These are phyloP conservation scores for Phytophthora aleatoria DNA, from an alignment of 352 stramenopile species.

Conservation along the genomic window DNA sequence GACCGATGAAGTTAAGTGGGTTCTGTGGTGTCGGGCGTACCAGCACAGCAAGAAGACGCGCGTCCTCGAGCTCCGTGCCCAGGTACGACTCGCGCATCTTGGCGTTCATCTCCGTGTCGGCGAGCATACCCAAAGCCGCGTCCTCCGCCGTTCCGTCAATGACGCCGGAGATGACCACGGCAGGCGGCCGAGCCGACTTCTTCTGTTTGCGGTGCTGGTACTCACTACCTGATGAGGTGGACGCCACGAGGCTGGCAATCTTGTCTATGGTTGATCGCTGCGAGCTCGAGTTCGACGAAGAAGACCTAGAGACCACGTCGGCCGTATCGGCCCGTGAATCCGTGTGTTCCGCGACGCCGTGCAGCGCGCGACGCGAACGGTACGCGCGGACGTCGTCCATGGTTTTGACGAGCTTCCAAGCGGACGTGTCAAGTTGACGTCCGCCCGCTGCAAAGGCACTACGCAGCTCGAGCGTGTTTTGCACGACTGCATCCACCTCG, in stretches of 20 bases:
- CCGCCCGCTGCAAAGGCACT: slow-evolving; percentile 37
- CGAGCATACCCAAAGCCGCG: slow-evolving; percentile 42
- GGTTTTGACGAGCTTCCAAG: slow-evolving; percentile 49
- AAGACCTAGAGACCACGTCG: slow-evolving; percentile 30
- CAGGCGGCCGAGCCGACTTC: slow-evolving; percentile 34
- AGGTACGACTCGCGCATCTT: slow-evolving; percentile 47
- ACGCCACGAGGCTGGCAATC: slow-evolving; percentile 27
- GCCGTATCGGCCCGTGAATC: slow-evolving; percentile 28
- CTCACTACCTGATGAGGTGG: slow-evolving; percentile 27
- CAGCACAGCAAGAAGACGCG: slow-evolving; percentile 42
- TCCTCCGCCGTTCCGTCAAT: slow-evolving; percentile 48
- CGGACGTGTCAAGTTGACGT: slow-evolving; percentile 36
- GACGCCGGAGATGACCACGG: slow-evolving; percentile 38
- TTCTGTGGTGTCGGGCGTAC: slow-evolving; percentile 30
- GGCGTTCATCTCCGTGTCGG: slow-evolving; percentile 44
- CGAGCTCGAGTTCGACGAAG: slow-evolving; percentile 32
- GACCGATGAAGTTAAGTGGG: slow-evolving; percentile 45
- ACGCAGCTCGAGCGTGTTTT: slow-evolving; percentile 38
- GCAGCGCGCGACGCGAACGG: slow-evolving; percentile 35
- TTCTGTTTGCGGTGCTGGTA: slow-evolving; percentile 18
- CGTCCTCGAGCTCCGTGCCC: slow-evolving; percentile 41
- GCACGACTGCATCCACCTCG: slow-evolving; percentile 38
- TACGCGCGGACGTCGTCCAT: slow-evolving; percentile 45
- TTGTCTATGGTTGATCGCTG: slow-evolving; percentile 35
- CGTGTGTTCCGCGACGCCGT: slow-evolving; percentile 25